These are phyloP conservation scores for Globisporangium apiculatum DNA, from an alignment of 352 stramenopile species.

Conservation along the genomic window DNA sequence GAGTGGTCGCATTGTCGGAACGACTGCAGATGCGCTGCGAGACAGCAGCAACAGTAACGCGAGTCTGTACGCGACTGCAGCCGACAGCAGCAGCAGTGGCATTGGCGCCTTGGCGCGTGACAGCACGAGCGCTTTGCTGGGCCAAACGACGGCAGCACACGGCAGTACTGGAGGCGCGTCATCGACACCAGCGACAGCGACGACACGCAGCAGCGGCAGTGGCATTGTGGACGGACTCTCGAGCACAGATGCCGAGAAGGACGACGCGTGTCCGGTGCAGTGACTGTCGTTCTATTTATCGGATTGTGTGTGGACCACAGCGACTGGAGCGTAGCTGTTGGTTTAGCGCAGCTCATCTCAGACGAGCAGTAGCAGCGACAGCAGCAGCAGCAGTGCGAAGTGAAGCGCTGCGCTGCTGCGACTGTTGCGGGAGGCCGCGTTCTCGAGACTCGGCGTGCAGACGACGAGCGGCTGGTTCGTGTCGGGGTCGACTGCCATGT, in stretches of 20 bases:
- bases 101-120: conserved; percentile 3
- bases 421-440: conserved; percentile 15
- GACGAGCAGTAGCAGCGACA: conserved; percentile 3
- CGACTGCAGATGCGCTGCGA: too few species aligned
- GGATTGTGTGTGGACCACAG: not conserved
- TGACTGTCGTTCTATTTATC: conserved; percentile 16
- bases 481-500: conserved; percentile 62
- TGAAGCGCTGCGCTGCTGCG: not conserved
- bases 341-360: not conserved
- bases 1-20: too few species aligned
- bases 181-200: not conserved
- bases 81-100: too few species aligned
- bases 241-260: conserved; percentile 34
- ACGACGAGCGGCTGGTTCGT: conserved; percentile 68
- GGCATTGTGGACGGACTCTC: conserved; percentile 20
- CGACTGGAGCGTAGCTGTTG: not conserved
- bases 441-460: conserved; percentile 80
- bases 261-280: conserved; percentile 63
- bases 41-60: not conserved
- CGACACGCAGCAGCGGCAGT: not conserved
- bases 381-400: not conserved
- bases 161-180: not conserved
- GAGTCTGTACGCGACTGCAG: not conserved
- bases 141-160: conserved; percentile 7
- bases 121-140: conserved; percentile 27